A percentile compares a stretch with the other conserved stretches of the same genome.
Evolutionary conservation across 192 early-diverging fungal genomes (phyloP).

Genomic region (Spizellomyces sp.): DNA sequence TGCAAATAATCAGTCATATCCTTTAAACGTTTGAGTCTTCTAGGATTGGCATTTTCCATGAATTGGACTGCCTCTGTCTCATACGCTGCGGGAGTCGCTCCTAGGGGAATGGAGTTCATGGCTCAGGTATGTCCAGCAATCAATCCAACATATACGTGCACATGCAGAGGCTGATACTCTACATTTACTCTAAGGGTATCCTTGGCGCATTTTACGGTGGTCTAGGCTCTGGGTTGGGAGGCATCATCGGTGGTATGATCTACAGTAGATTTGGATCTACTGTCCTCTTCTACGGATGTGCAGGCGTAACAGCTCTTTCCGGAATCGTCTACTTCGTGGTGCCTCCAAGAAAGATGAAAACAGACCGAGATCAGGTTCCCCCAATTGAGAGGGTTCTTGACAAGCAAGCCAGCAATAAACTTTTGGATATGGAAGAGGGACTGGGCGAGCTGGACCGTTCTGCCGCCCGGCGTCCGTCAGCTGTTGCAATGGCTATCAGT

Average conservation of each 20-base stretch:
- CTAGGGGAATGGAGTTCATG: slow-evolving; percentile 33
- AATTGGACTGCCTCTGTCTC: slow-evolving; percentile 31
- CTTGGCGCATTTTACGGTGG: slow-evolving; percentile 36
- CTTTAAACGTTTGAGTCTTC: background rate
- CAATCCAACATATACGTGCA: no score
- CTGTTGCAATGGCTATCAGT: slow-evolving; percentile 20
- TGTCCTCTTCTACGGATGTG: slow-evolving; percentile 21
- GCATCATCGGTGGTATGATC: slow-evolving; percentile 30
- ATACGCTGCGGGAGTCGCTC: slow-evolving; percentile 20
- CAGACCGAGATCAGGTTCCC: slow-evolving; percentile 5
- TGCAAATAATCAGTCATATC: background rate
- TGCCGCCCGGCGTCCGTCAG: slow-evolving; percentile 3
- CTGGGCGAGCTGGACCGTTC: background rate
- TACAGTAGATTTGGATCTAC: slow-evolving; percentile 22
- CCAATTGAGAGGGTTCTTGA: slow-evolving; percentile 14
- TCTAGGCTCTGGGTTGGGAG: slow-evolving; percentile 27
- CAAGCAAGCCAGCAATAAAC: slow-evolving; percentile 10
- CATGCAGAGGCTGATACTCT: no score
- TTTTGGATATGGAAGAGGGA: slow-evolving; percentile 10
- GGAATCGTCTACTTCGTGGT: slow-evolving; percentile 10
- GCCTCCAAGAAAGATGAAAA: background rate
- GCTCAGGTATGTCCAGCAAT: slow-evolving; percentile 11
- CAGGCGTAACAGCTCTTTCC: slow-evolving; percentile 18
- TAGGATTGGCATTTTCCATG: slow-evolving; percentile 27
- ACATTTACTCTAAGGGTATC: slow-evolving; percentile 15